Evolutionary conservation across 805 yeast species (phyloP).

Genomic region (Maudiozyma bulderi): DNA sequence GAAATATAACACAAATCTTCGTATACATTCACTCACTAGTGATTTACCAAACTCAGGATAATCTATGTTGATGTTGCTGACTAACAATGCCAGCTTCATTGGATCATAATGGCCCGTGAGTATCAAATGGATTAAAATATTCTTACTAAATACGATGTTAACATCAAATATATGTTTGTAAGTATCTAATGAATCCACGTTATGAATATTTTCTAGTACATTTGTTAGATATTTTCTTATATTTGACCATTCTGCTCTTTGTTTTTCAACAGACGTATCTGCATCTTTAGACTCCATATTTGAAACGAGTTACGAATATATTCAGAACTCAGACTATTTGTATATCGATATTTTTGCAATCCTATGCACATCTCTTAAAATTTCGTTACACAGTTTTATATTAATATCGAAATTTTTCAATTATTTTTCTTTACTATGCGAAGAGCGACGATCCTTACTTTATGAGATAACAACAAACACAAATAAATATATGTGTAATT

Average conservation of each 20-base stretch:
- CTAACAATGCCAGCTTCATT: neutral
- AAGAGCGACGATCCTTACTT: too few species aligned
- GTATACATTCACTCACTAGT: neutral
- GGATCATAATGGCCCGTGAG: constrained; percentile 33
- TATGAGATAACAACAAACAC: too few species aligned
- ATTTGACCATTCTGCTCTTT: constrained; percentile 48
- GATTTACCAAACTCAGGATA: constrained; percentile 12
- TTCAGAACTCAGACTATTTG: too few species aligned
- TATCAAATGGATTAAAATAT: constrained; percentile 47
- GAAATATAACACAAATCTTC: constrained; percentile 1
- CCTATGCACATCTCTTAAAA: too few species aligned
- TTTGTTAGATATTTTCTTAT: constrained; percentile 39
- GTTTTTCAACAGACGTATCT: constrained; percentile 30
- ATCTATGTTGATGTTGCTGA: constrained; percentile 24
- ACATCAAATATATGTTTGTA: constrained; percentile 42
- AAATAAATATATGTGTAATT: too few species aligned
- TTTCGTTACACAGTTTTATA: too few species aligned
- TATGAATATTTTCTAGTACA: constrained; percentile 8
- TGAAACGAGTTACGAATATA: neutral
- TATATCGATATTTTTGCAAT: too few species aligned
- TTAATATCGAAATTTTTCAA: too few species aligned
- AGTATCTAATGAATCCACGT: constrained; percentile 37
- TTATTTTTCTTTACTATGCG: too few species aligned
- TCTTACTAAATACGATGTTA: constrained; percentile 54
- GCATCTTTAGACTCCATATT: neutral